Evolutionary conservation across 768 basidiomycete genomes (phyloP), one percentile per base, ranked within the genome.

Genomic region (Tylopilus sp.): DNA sequence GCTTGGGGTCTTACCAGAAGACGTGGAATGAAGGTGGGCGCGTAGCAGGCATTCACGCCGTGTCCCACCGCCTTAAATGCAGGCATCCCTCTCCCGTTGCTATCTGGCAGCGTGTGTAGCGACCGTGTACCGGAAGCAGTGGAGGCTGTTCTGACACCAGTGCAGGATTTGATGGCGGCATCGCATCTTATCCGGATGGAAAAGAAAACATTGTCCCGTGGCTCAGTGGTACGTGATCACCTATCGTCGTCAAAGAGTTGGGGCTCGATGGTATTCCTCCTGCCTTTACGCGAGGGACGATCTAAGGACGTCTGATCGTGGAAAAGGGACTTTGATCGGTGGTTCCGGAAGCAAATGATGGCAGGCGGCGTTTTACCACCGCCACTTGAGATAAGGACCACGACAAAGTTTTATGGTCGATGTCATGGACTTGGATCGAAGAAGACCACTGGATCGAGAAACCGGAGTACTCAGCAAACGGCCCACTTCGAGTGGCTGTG

Each of bases 1-100:
- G 47, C 17, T 17, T 13, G 19, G 36, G 6, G 50, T 48, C 56
- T 53, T 37, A 4, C 50, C 60, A 45, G 48, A 62, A 58, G 53
- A 54, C 45, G 44, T 21, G 38, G n/a, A 41, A 34, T 3, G 46
- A 29, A n/a, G 41, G 6, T 24, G 41, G 22, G 30, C 10, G 11
- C 36, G 11, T 10, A n/a, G 21, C n/a, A 24, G 28, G 29, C 16
- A 16, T 10, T 7, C 26, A 33, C 36, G 19, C n/a, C 8, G 25
- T 8, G 26, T n/a, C n/a, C 14, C 14, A 19, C 19, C 2, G 43
- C n/a, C 16, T 42, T 42, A 50, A 49, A 36, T 49, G 45, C 33
- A n/a, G 16, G 28, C n/a, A 22, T 17, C 6, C 26, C 14, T 42
- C n/a, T 4, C 11, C 1, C 9, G 19, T 22, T 40, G 22, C 11